Conservation (phyloP, 2,329 filamentous ascomycete species). For the Juglanconis sp. region DNA sequence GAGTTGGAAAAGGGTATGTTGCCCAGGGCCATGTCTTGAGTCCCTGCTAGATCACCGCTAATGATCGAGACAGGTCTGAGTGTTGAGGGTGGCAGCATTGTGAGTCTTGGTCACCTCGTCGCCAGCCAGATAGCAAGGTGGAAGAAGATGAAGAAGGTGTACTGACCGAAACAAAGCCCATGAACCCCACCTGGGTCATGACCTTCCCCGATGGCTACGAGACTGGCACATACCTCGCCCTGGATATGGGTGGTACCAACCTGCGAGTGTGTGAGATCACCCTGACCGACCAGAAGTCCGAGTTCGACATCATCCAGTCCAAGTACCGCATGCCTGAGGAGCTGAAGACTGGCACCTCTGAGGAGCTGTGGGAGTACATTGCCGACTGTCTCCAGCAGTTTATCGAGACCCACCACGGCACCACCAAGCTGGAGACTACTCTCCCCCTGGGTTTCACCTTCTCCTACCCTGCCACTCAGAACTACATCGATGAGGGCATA, state of each 20-base stretch:
- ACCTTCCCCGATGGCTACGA: slow-evolving; percentile 82
- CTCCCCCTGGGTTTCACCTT: slow-evolving; percentile 92
- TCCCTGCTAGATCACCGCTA: slow-evolving; percentile 3
- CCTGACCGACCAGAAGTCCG: slow-evolving; percentile 79
- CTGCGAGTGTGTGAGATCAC: slow-evolving; percentile 91
- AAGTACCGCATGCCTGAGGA: slow-evolving; percentile 95
- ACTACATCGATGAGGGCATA: slow-evolving; percentile 89
- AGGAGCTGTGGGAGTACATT: slow-evolving; percentile 93
- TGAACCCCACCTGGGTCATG: slow-evolving; percentile 98
- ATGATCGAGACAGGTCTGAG: slow-evolving; percentile 59
- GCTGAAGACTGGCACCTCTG: slow-evolving; percentile 77
- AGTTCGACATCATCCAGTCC: slow-evolving; percentile 92
- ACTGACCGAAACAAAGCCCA: slow-evolving; percentile 59
- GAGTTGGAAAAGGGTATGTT: slow-evolving; percentile 79
- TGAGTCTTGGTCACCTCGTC: slow-evolving; percentile 45
- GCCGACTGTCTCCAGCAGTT: slow-evolving; percentile 91
- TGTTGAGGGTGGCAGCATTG: slow-evolving; percentile 88
- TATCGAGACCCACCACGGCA: slow-evolving; percentile 77
- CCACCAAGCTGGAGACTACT: slow-evolving; percentile 57
- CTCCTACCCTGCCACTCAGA: slow-evolving; percentile 89
- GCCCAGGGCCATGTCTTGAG: neutral
- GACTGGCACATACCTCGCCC: slow-evolving; percentile 79
- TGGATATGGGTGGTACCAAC: slow-evolving; percentile 97
- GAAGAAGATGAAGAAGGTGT: neutral
- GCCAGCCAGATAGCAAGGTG: too few relatives aligned